Evolutionary conservation across 805 yeast species (phyloP), one percentile per base, ranked within the genome.

Genomic region (Barnettozyma vustinii): DNA sequence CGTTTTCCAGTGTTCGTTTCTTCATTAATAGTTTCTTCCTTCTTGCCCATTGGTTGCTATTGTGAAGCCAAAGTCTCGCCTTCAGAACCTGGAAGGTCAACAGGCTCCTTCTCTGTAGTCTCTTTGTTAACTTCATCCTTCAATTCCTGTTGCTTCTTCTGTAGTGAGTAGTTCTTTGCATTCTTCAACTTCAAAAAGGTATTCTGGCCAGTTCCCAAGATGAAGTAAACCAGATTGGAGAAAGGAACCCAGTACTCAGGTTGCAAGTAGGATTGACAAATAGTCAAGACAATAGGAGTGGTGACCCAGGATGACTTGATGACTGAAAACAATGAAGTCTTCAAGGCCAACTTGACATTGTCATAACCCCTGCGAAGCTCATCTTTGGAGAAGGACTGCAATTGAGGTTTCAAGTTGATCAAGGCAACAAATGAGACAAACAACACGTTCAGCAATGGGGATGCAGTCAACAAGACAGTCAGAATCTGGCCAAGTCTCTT

Each of bases 171-270:
- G 4, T 47, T 47, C 48, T 59, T 51, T 49, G 62, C 67, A 43
- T 59, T 53, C 40, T 58, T 63, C 52, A 65, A 48, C 62, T 81
- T 81, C 53, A 82, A 67, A 60, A 72, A 68, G 5, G 80, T 74
- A 58, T 83, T 83, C 56, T 82, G 84, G 48, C 73, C 71, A 1
- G 87, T 82, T 1, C 86, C 86, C 49, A 82, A 65, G 5, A 81
- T 59, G 54, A 81, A 81, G 57, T 75, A 81, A 20, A 81, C 76
- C 30, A 78, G 53, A 54, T 75, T 76, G 65, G 80, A 80, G 60
- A 81, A 82, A 3, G 79, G 79, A 10, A 79, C 81, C 89, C 89
- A 83, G 27, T 75, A 65, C 56, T 81, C 79, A 1, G 83, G 83
- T 9, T 72, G 68, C 12, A 83, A 55, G 52, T 71, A 79, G 45